phyloP scores from a whole-genome alignment of 208 protist genomes.

The Trypanosoma theileri region DNA sequence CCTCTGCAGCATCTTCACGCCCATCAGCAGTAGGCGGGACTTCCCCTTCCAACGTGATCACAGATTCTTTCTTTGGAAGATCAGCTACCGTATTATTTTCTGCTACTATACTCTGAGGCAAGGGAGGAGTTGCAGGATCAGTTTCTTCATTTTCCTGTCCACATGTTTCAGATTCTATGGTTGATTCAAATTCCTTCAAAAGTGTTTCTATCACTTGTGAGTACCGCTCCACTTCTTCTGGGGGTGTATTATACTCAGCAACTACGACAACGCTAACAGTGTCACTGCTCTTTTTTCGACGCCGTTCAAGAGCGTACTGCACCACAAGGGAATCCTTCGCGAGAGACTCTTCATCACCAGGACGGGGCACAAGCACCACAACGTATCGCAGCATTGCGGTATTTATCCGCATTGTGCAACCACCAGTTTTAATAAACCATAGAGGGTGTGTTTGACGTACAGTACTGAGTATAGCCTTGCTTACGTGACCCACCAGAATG shows the following conservation, averaged over 20 bases:
- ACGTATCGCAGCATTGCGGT: conserved; percentile 45
- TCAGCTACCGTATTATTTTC: background rate
- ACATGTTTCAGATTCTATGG: background rate
- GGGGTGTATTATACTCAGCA: conserved; percentile 12
- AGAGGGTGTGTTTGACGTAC: conserved; percentile 35
- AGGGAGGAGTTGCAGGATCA: background rate
- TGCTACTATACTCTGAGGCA: background rate
- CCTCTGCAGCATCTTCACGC: background rate
- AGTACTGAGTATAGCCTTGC: conserved; percentile 26
- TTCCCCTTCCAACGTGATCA: background rate
- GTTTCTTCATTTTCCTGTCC: no score
- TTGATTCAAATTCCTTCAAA: background rate
- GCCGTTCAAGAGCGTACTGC: conserved; percentile 23
- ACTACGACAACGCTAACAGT: conserved; percentile 24
- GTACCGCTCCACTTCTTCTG: conserved; percentile 18
- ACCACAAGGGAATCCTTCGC: conserved; percentile 20
- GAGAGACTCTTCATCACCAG: conserved; percentile 4
- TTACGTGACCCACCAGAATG: conserved; percentile 43
- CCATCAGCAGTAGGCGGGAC: background rate
- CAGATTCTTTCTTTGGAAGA: background rate
- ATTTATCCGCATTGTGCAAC: conserved; percentile 42
- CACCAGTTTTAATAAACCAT: conserved; percentile 70
- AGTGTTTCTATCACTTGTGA: conserved; percentile 7
- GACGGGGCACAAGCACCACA: conserved; percentile 29
- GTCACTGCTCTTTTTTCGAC: conserved; percentile 19